Evolutionary conservation across 306 rosid genomes (phyloP), one percentile per base, ranked within the genome.

Genomic region (Vigna angularis): DNA sequence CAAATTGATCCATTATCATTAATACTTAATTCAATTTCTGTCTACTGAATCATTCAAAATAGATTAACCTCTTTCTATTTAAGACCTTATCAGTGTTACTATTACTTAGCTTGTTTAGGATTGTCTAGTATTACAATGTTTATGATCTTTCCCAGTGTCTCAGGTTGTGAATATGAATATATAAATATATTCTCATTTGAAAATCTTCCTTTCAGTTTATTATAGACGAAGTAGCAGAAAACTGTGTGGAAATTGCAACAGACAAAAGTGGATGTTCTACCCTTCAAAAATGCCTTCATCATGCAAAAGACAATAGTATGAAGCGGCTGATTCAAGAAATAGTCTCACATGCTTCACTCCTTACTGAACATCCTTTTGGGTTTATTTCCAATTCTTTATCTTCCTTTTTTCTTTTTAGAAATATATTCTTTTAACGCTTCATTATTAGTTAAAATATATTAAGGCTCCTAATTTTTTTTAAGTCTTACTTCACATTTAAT

Each of bases 301-400:
- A 14, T 20, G 82, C 53, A 1, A 1, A 0, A 9, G 6, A 20
- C 11, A 78, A 56, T 26, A 56, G 61, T 3, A 22, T 14, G 36
- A 4, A 56, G 50, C n/a, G 6, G 13, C n/a, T 85, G 20, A 30
- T 83, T 65, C 17, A 28, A 44, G 17, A n/a, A 42, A 38, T 85
- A 36, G 28, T 17, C 13, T 8, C 9, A 4, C 3, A 49, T 69
- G 80, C 80, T 5, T 61, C 20, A 1, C 9, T 57, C 42, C 80
- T 89, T 16, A 10, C 89, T 0, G 32, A 51, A 58, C 45, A 85
- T 83, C 71, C 34, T 17, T 75, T 47, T 28, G 93, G 89, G 93
- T 86, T 53, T 56, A 79, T 59, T 2, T 63, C 38, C 62, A 32
- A 47, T 13, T 28, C 47, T 50, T 78, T 17, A 34, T 3, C 52